Evolutionary conservation across 768 basidiomycete species (phyloP), one percentile per base, ranked within the genome.

Genomic region (Amanita pseudoporphyria): DNA sequence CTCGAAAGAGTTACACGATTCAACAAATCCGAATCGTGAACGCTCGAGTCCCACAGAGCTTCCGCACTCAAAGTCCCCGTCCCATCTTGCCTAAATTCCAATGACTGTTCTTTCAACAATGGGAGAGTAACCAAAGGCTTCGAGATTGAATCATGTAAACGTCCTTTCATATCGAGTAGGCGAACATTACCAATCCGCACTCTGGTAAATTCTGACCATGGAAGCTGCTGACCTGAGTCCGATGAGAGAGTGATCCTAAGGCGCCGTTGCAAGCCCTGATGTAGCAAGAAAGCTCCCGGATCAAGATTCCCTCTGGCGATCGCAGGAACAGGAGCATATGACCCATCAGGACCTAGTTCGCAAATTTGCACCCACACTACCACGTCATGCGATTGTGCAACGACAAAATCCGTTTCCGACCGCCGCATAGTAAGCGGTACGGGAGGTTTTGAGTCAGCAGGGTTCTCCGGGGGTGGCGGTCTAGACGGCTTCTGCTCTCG

Each of bases 261-360:
- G 10, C 88, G 80, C 18, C 96, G 76, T 62, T 99, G 96, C 21
- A 97, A 67, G 22, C 96, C 96, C 67, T 99, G 96, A 58, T 89
- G 93, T 16, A 98, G 72, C 52, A 79, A 80, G 66, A 96, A 95
- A 47, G 79, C 80, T 13, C 93, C 92, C 5, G 85, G 79, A 63
- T 95, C 93, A 46, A 90, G 72, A 51, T 68, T 68, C 14, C 82
- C 79, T 48, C 81, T 78, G 2, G 87, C 82, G 39, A 90, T 65
- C 9, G 97, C 90, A 7, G 88, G 85, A 0, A 92, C 85, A 18
- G 92, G 84, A 16, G 70, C 66, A 63, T 96, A 97, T 39, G 82
- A 72, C 18, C 96, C 96, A 48, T 87, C 81, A 13, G 87, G 80
- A 22, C 78, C 82, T 26, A 98, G 76, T 64, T 99, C 94, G 60